Percentiles rank a stretch among this genome's conserved stretches.
These are phyloP conservation scores for Ogataea salicorniae DNA, from an alignment of 805 yeast species.

Conservation along the genomic window DNA sequence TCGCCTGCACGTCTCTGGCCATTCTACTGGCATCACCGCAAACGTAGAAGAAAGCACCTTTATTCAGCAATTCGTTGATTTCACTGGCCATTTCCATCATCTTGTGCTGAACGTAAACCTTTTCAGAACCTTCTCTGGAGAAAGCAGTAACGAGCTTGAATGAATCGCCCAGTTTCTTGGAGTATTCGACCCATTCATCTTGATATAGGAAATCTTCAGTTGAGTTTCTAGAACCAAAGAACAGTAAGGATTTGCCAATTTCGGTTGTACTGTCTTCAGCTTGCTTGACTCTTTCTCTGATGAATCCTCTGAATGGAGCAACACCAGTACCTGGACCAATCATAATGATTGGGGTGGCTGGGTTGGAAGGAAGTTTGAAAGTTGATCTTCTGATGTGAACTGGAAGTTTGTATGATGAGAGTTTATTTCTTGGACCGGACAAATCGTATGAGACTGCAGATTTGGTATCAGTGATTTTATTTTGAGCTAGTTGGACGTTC, in stretches of 20 bases:
- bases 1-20: conserved; percentile 88
- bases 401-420: conserved; percentile 59
- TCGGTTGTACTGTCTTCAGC: conserved; percentile 39
- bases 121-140: conserved; percentile 64
- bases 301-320: conserved; percentile 95
- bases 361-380: conserved; percentile 86
- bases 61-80: conserved; percentile 47
- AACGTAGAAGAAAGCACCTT: conserved; percentile 86
- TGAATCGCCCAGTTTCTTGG: conserved; percentile 50
- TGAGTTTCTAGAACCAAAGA: conserved; percentile 83
- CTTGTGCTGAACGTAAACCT: conserved; percentile 83
- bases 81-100: conserved; percentile 49
- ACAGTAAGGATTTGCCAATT: conserved; percentile 70
- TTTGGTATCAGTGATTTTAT: conserved; percentile 35
- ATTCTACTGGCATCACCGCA: conserved; percentile 96
- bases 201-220: conserved; percentile 77
- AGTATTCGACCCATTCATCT: conserved; percentile 83
- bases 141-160: conserved; percentile 81
- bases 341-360: conserved; percentile 79
- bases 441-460: conserved; percentile 61
- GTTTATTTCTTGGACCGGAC: conserved; percentile 74
- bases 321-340: conserved; percentile 99
- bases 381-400: conserved; percentile 93
- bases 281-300: conserved; percentile 75
- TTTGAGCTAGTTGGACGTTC: conserved; percentile 58